Conservation (phyloP, 345 rosid genomes). For the Boechera divaricarpa region DNA sequence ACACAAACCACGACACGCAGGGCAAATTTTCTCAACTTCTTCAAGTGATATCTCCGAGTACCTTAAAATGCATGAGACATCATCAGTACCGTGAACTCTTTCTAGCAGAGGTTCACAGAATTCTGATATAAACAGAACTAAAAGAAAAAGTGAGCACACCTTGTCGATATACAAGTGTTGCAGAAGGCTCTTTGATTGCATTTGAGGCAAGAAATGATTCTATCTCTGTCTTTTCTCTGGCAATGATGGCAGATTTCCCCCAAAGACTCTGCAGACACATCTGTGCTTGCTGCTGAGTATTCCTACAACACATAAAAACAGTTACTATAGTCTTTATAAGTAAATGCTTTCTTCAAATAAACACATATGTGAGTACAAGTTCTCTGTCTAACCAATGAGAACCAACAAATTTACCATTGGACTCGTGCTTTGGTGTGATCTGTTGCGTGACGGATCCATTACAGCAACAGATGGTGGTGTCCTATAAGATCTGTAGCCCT, state of each 20-base stretch:
- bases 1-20: conserved; percentile 95
- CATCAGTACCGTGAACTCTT: not conserved
- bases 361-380: not conserved
- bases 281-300: conserved; percentile 67
- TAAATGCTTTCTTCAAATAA: conserved; percentile 3
- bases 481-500: conserved; percentile 61
- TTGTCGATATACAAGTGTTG: conserved; percentile 66
- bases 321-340: not conserved
- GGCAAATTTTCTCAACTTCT: conserved; percentile 88
- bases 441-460: conserved; percentile 63
- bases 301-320: conserved; percentile 57
- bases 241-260: conserved; percentile 91
- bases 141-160: conserved; percentile 53
- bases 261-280: conserved; percentile 71
- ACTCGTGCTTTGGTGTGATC: conserved; percentile 64
- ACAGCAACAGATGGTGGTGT: conserved; percentile 59
- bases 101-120: not conserved
- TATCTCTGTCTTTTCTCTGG: conserved; percentile 62
- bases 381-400: conserved; percentile 2
- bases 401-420: conserved; percentile 34
- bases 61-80: conserved; percentile 51
- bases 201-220: conserved; percentile 73
- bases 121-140: not conserved
- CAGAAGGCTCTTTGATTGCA: conserved; percentile 94
- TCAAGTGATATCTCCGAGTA: conserved; percentile 67